These are phyloP conservation scores for Tolypocladium pustulatum DNA, from an alignment of 2,329 filamentous ascomycete genomes.

Conservation along the genomic window DNA sequence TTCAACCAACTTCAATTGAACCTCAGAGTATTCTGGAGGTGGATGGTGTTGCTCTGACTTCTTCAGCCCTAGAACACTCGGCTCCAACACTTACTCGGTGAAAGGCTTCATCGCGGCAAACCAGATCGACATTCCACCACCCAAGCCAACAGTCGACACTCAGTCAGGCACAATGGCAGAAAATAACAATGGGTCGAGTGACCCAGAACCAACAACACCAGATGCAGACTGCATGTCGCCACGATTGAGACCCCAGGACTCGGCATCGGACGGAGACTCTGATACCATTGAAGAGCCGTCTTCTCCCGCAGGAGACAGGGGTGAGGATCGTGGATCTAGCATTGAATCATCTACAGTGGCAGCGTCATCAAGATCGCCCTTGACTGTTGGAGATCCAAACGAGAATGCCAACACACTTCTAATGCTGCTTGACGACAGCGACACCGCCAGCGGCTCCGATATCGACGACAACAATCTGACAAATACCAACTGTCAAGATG, in stretches of 20 bases:
- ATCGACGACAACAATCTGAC: neutral
- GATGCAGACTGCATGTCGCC: neutral
- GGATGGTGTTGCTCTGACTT: neutral
- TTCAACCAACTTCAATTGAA: neutral
- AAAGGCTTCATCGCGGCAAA: no score
- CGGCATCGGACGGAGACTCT: neutral
- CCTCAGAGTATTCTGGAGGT: neutral
- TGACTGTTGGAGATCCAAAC: neutral
- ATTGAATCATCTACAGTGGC: neutral
- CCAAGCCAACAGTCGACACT: neutral
- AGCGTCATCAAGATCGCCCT: neutral
- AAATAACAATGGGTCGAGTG: neutral
- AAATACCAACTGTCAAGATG: fast-evolving
- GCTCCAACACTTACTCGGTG: neutral
- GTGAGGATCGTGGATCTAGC: neutral
- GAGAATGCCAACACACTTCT: neutral
- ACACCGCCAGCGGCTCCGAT: neutral
- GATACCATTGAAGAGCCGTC: neutral
- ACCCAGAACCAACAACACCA: neutral
- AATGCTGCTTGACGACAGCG: neutral
- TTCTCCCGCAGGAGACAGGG: neutral
- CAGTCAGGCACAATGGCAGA: neutral
- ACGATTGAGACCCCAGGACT: neutral
- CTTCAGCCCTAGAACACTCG: no score
- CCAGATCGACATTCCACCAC: neutral